Conservation (phyloP, 208 protist species). For the Acanthamoeba healyi region DNA sequence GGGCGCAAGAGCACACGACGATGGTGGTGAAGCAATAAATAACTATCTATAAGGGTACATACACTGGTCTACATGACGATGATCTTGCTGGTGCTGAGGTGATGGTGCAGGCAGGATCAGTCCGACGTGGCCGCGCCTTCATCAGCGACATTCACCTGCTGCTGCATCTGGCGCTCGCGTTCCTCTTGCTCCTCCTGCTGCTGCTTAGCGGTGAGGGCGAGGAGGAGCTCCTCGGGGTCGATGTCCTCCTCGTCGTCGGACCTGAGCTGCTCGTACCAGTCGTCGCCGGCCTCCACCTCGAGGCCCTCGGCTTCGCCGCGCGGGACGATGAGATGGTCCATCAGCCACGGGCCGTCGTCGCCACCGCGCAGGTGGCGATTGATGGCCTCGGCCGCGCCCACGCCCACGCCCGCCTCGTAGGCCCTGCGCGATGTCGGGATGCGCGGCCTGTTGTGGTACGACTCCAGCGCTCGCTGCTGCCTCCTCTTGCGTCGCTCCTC, state of each 20-base stretch:
- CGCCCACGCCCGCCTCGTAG: conserved; percentile 31
- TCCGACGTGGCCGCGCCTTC: not conserved
- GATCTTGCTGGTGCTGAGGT: no score
- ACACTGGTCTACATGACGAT: not conserved
- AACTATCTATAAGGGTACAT: not conserved
- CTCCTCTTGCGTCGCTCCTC: conserved; percentile 11
- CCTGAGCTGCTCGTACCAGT: not conserved
- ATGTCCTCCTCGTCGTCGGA: conserved; percentile 47
- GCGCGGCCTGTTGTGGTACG: conserved; percentile 6
- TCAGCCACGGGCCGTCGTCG: not conserved
- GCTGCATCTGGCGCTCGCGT: not conserved
- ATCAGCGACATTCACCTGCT: not conserved
- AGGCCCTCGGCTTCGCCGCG: conserved; percentile 22
- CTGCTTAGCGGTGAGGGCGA: not conserved
- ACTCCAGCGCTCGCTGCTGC: conserved; percentile 1
- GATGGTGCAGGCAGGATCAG: not conserved
- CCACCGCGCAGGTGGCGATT: conserved; percentile 3
- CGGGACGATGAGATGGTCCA: not conserved
- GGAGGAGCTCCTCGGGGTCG: conserved; percentile 11
- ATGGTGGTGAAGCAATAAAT: no score
- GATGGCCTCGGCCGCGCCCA: conserved; percentile 15
- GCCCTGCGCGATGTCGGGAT: conserved; percentile 14
- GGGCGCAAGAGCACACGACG: no score
- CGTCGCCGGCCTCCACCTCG: conserved; percentile 6
- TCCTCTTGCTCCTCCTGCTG: not conserved